Conservation (phyloP, 2,329 filamentous ascomycete genomes). For the Penicillium sp. region DNA sequence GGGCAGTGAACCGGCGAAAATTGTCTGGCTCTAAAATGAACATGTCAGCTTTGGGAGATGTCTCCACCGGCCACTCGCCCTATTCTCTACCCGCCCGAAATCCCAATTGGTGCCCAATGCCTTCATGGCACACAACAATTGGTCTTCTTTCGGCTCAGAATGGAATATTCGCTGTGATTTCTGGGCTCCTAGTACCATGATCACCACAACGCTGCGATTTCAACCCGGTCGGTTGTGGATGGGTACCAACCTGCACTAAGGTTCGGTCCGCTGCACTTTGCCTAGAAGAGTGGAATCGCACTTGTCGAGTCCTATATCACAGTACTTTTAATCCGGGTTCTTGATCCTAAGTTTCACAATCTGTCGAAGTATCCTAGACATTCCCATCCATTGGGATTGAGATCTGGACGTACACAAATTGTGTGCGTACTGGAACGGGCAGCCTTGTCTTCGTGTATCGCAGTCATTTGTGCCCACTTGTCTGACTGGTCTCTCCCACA, state of each 20-base stretch:
- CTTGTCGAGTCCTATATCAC: constrained; percentile 6
- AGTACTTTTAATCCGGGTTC: constrained; percentile 1
- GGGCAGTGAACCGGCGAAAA: neutral
- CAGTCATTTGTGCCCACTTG: constrained; percentile 29
- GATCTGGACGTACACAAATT: constrained; percentile 24
- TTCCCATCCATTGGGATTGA: constrained; percentile 9
- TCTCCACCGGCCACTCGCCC: constrained; percentile 10
- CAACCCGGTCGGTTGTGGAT: constrained; percentile 17
- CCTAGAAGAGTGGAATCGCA: constrained; percentile 9
- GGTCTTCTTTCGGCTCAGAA: constrained; percentile 18
- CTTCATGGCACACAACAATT: constrained; percentile 19
- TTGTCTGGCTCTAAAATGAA: constrained; percentile 17
- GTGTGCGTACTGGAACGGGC: constrained; percentile 26
- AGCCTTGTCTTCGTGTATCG: constrained; percentile 30
- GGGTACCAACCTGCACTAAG: constrained; percentile 23
- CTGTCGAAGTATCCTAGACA: too few relatives aligned
- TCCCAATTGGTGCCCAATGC: constrained; percentile 23
- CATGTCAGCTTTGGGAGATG: constrained; percentile 19
- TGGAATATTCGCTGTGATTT: constrained; percentile 18
- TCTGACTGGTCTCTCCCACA: constrained; percentile 16
- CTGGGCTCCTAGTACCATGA: constrained; percentile 10
- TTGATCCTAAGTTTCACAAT: neutral
- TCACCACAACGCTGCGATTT: constrained; percentile 7
- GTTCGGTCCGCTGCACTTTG: constrained; percentile 20
- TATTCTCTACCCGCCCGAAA: constrained; percentile 18